phyloP scores from a whole-genome alignment of 108 stramenopile genomes.

The Cyclotella sp. region DNA sequence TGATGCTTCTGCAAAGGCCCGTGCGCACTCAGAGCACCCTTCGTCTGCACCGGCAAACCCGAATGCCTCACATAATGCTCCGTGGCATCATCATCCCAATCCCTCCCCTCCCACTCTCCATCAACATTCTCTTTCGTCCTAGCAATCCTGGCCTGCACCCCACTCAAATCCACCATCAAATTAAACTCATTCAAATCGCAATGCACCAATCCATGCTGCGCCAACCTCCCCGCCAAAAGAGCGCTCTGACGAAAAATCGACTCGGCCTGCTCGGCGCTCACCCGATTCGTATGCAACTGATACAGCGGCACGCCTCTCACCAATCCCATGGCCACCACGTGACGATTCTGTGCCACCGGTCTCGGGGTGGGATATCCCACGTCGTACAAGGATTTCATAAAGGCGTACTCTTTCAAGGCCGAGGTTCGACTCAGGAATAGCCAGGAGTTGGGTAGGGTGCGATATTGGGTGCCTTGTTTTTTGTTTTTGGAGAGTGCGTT shows the following conservation, averaged over 20 bases:
- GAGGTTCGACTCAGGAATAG: conserved; percentile 94
- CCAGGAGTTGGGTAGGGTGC: conserved; percentile 87
- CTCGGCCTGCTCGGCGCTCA: conserved; percentile 89
- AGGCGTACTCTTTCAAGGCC: conserved; percentile 95
- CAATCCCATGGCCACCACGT: conserved; percentile 91
- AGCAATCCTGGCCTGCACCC: conserved; percentile 69
- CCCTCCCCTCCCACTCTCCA: conserved; percentile 31
- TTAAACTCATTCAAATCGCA: conserved; percentile 99
- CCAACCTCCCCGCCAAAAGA: conserved; percentile 77
- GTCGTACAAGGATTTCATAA: conserved; percentile 96
- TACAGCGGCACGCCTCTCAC: conserved; percentile 92
- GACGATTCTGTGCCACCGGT: conserved; percentile 95
- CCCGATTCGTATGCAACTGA: conserved; percentile 80
- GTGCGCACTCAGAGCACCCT: conserved; percentile 77
- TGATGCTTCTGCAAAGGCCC: conserved; percentile 70
- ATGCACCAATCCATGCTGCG: conserved; percentile 95
- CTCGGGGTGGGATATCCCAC: conserved; percentile 94
- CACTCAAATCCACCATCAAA: conserved; percentile 94
- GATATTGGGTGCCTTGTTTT: conserved; percentile 40
- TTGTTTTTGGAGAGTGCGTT: conserved; percentile 59
- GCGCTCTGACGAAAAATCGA: conserved; percentile 86
- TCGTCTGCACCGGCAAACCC: conserved; percentile 72
- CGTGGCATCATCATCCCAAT: conserved; percentile 64
- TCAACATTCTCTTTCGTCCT: conserved; percentile 43
- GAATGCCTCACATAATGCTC: conserved; percentile 87